phyloP scores from a whole-genome alignment of 108 stramenopile species.

The Cyclotella cryptica region DNA sequence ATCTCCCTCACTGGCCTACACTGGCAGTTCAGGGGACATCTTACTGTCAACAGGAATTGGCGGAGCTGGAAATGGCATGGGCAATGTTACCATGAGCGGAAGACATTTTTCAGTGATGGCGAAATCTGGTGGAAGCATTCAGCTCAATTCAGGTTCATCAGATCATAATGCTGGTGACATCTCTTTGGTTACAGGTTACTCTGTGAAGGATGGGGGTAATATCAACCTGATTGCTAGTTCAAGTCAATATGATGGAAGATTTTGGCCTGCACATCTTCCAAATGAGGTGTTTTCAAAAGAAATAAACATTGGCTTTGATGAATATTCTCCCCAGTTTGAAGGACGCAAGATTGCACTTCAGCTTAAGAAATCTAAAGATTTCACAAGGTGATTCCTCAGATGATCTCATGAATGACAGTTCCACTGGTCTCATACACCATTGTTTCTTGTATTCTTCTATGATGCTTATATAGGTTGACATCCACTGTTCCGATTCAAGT shows the following conservation, averaged over 20 bases:
- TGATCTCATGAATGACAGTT: not conserved
- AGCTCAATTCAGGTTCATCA: conserved; percentile 28
- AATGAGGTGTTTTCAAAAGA: conserved; percentile 18
- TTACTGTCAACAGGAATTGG: not conserved
- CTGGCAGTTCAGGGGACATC: not conserved
- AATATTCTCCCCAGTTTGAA: conserved; percentile 12
- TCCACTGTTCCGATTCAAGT: conserved; percentile 53
- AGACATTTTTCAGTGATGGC: conserved; percentile 2
- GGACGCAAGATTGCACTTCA: conserved; percentile 31
- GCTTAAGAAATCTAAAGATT: conserved; percentile 31
- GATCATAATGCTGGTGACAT: conserved; percentile 35
- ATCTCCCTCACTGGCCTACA: not conserved
- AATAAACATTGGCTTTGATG: conserved; percentile 56
- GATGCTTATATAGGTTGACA: not conserved
- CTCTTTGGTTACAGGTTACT: conserved; percentile 13
- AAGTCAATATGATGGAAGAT: not conserved
- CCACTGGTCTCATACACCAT: not conserved
- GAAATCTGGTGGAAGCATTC: conserved; percentile 18
- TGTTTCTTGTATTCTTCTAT: conserved; percentile 2
- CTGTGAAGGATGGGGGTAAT: conserved; percentile 25
- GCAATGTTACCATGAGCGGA: conserved; percentile 4
- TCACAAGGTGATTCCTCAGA: conserved; percentile 18
- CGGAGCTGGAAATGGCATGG: not conserved
- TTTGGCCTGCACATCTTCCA: not conserved
- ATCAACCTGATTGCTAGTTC: conserved; percentile 51